Evolutionary conservation across 2,329 filamentous ascomycete genomes (phyloP).

Genomic region (Colletotrichum tanaceti): DNA sequence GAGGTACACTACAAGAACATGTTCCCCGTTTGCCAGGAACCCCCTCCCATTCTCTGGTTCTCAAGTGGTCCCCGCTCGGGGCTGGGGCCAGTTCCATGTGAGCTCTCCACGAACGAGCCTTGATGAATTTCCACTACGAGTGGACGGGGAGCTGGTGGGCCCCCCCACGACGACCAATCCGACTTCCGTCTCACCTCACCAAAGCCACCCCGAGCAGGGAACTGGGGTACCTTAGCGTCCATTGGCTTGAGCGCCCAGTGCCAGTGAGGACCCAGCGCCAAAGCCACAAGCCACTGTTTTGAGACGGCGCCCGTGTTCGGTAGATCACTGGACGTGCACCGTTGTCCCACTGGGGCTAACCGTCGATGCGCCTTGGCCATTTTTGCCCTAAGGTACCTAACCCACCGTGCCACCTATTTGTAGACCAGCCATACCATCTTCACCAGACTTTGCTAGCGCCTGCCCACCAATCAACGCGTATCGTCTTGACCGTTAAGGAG

Average conservation of each 20-base stretch:
- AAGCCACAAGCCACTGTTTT: constrained; percentile 30
- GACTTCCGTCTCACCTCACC: constrained; percentile 19
- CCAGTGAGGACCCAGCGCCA: constrained; percentile 8
- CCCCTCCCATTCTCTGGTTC: no score
- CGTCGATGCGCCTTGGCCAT: not conserved
- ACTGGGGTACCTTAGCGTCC: constrained; percentile 16
- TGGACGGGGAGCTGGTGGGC: constrained; percentile 23
- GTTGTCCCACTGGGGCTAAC: constrained; percentile 11
- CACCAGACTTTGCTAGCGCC: not conserved
- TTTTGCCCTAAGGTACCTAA: no score
- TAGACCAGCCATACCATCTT: not conserved
- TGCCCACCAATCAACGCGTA: not conserved
- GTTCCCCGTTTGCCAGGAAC: not conserved
- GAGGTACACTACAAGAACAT: not conserved
- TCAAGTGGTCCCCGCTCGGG: no score
- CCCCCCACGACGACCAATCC: constrained; percentile 12
- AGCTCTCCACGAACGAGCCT: constrained; percentile 7
- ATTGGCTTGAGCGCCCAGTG: constrained; percentile 23
- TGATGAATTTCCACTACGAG: constrained; percentile 24
- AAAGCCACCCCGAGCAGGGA: not conserved
- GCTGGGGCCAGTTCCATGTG: not conserved
- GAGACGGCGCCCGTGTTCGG: constrained; percentile 33
- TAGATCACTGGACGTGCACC: constrained; percentile 36
- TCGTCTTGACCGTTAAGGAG: constrained; percentile 3
- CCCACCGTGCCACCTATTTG: no score